A percentile compares a stretch with the other conserved stretches of the same genome.
Evolutionary conservation across 306 rosid species (phyloP).

Genomic region (Begonia masoniana): DNA sequence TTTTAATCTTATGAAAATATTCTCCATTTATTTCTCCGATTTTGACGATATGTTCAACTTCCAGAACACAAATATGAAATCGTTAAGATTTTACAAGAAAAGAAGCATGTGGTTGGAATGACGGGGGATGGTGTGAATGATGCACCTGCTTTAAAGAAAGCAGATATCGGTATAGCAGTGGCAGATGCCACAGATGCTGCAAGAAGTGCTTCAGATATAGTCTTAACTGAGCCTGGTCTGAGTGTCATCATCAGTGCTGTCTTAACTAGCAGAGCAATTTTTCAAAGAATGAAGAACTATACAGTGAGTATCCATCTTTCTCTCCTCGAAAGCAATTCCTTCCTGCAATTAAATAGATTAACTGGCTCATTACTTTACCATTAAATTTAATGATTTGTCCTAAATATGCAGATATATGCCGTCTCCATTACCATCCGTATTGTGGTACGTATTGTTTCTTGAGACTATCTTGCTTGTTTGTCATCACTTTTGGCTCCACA

Average conservation of each 20-base stretch:
- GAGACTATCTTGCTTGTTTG: slow-evolving; percentile 7
- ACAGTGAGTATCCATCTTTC: slow-evolving; percentile 9
- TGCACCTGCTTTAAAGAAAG: slow-evolving; percentile 88
- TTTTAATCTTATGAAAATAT: too few species aligned
- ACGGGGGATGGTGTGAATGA: slow-evolving; percentile 89
- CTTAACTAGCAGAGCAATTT: too few species aligned
- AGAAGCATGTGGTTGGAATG: slow-evolving; percentile 77
- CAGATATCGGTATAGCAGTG: slow-evolving; percentile 69
- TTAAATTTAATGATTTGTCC: slow-evolving; percentile 7
- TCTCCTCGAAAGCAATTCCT: too few species aligned
- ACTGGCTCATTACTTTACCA: not conserved
- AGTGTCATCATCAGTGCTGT: slow-evolving; percentile 2
- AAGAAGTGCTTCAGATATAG: slow-evolving; percentile 56
- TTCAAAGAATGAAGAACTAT: slow-evolving; percentile 62
- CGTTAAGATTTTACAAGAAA: slow-evolving; percentile 70
- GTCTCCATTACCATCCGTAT: slow-evolving; percentile 85
- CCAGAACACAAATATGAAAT: slow-evolving; percentile 62
- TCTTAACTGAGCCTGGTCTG: slow-evolving; percentile 84
- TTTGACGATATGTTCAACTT: too few species aligned
- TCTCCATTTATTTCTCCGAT: too few species aligned
- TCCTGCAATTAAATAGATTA: too few species aligned
- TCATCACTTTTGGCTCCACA: not conserved
- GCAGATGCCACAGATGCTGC: slow-evolving; percentile 60
- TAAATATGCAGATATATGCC: slow-evolving; percentile 57
- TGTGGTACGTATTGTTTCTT: slow-evolving; percentile 42